Evolutionary conservation across 2,329 filamentous ascomycete genomes (phyloP).

Genomic region (Colletotrichum tropicale): DNA sequence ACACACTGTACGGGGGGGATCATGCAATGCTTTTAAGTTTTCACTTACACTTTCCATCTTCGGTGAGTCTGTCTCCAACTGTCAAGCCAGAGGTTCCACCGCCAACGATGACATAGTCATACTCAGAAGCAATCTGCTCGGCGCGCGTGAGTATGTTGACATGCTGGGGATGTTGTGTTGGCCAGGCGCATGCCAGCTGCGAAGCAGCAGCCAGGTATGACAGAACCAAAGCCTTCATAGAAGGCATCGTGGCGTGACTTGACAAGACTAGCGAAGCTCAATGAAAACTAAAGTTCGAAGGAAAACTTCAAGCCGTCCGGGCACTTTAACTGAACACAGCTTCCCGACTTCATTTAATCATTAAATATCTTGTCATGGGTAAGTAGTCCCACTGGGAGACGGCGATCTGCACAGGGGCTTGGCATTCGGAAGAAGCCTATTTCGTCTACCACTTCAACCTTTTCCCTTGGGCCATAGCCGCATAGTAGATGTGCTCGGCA

Average conservation of each 20-base stretch:
- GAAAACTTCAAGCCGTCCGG: not conserved
- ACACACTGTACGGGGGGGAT: accelerated
- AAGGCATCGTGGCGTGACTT: not conserved
- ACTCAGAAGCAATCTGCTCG: slow-evolving; percentile 15
- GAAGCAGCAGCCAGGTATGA: not conserved
- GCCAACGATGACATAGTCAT: slow-evolving; percentile 41
- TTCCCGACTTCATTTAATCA: not conserved
- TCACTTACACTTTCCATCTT: slow-evolving; percentile 36
- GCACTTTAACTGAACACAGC: not conserved
- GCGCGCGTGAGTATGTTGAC: slow-evolving; percentile 9
- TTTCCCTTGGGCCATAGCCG: not conserved
- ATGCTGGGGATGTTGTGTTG: slow-evolving; percentile 1
- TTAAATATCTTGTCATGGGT: not conserved
- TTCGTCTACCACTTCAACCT: not conserved
- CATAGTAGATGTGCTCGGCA: not conserved
- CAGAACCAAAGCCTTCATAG: not conserved
- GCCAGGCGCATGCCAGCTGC: not conserved
- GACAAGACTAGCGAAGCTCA: not conserved
- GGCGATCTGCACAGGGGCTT: not conserved
- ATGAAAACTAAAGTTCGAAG: not conserved
- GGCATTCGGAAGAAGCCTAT: not conserved
- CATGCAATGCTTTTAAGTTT: not conserved
- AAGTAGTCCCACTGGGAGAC: not conserved
- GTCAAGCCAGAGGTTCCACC: slow-evolving; percentile 48
- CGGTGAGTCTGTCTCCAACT: slow-evolving; percentile 41